A percentile compares a stretch with the other conserved stretches of the same genome.
Evolutionary conservation across 345 rosid species (phyloP).

Genomic region (Salix koriyanagi): DNA sequence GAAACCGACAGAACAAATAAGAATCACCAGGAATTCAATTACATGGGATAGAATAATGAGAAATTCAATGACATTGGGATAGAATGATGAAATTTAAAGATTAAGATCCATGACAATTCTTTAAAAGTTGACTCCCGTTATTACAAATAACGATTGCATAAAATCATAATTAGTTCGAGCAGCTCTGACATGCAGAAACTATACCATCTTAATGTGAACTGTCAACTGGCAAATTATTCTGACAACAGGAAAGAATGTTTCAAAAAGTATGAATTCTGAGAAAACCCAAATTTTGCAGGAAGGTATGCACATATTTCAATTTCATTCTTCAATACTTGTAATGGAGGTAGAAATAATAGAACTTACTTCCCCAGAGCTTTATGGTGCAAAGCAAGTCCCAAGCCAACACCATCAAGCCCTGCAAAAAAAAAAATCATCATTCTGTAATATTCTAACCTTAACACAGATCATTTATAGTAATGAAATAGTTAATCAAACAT

Average conservation of each 20-base stretch:
- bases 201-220: not conserved
- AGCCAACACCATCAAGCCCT: conserved; percentile 81
- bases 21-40: not conserved
- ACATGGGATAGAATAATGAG: no score
- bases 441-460: not conserved
- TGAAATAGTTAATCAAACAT: not conserved
- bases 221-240: not conserved
- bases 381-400: conserved; percentile 82
- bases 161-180: not conserved
- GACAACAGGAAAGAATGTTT: not conserved
- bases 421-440: conserved; percentile 1
- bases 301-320: not conserved
- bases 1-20: not conserved
- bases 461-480: not conserved
- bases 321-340: not conserved
- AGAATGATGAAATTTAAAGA: no score
- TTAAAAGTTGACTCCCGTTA: not conserved
- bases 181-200: not conserved
- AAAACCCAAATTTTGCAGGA: not conserved
- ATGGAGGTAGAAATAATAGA: not conserved
- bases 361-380: conserved; percentile 86
- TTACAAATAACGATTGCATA: not conserved
- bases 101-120: not conserved
- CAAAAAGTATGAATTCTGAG: not conserved
- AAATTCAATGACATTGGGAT: no score